phyloP scores from a whole-genome alignment of 2,329 filamentous ascomycete species.

The Aspergillus tubingensis region DNA sequence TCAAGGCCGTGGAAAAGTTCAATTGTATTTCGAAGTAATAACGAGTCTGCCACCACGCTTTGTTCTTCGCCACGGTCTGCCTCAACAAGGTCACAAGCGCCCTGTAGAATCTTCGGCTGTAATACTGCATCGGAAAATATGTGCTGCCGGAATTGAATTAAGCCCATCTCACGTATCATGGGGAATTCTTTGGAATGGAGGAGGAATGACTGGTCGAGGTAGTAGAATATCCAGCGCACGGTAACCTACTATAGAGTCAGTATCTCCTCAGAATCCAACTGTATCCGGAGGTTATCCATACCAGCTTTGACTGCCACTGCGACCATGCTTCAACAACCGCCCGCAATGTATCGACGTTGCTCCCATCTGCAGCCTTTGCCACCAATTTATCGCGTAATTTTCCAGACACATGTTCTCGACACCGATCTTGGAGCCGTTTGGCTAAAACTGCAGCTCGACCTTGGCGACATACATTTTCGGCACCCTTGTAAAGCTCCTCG shows the following conservation, averaged over 20 bases:
- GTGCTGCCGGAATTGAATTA: conserved; percentile 69
- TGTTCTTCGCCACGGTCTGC: conserved; percentile 63
- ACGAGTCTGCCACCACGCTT: conserved; percentile 59
- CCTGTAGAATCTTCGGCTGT: conserved; percentile 59
- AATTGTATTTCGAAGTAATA: conserved; percentile 72
- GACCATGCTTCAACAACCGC: conserved; percentile 67
- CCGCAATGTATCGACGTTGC: conserved; percentile 66
- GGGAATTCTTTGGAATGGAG: conserved; percentile 68
- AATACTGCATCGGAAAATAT: conserved; percentile 58
- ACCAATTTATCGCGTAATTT: conserved; percentile 62
- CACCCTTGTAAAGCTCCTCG: conserved; percentile 84
- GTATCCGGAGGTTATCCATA: conserved; percentile 42
- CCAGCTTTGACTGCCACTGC: conserved; percentile 75
- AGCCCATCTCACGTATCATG: conserved; percentile 79
- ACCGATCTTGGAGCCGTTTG: conserved; percentile 64
- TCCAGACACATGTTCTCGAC: conserved; percentile 62
- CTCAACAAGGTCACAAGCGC: conserved; percentile 75
- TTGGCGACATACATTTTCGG: conserved; percentile 87
- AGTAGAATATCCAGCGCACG: conserved; percentile 88
- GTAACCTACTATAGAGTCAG: conserved; percentile 56
- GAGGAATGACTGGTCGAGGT: conserved; percentile 86
- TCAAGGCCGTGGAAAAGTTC: conserved; percentile 83
- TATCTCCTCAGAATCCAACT: not conserved
- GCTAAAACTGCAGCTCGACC: conserved; percentile 70
- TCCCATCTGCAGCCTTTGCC: conserved; percentile 54